These are phyloP conservation scores for Diaporthe ampelina DNA, from an alignment of 2,329 filamentous ascomycete genomes.

Conservation along the genomic window DNA sequence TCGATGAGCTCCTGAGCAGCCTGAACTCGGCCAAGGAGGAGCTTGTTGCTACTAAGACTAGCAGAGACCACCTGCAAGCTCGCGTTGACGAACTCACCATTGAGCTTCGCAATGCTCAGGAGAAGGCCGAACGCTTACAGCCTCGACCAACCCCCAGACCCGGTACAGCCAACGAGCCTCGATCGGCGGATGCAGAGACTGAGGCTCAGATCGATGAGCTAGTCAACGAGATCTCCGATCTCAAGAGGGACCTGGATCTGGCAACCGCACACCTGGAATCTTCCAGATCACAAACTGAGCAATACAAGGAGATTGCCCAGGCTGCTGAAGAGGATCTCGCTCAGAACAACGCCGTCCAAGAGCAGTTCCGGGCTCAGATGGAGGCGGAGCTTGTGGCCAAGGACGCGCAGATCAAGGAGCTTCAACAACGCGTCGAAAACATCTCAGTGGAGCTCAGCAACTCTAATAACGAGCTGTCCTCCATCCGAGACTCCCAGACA, in stretches of 20 bases:
- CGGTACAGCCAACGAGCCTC: slow-evolving; percentile 57
- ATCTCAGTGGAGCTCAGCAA: slow-evolving; percentile 84
- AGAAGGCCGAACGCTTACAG: slow-evolving; percentile 85
- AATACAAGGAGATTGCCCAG: slow-evolving; percentile 91
- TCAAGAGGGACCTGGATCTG: slow-evolving; percentile 89
- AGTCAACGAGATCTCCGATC: slow-evolving; percentile 84
- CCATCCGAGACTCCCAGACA: slow-evolving; percentile 83
- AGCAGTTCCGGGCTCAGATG: slow-evolving; percentile 90
- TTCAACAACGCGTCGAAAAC: slow-evolving; percentile 87
- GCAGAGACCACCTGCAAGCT: slow-evolving; percentile 88
- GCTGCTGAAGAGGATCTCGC: slow-evolving; percentile 88
- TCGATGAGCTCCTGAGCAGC: slow-evolving; percentile 89
- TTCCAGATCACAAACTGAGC: slow-evolving; percentile 84
- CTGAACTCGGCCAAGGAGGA: slow-evolving; percentile 88
- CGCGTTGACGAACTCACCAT: slow-evolving; percentile 91
- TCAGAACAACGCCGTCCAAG: slow-evolving; percentile 82
- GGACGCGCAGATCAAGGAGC: slow-evolving; percentile 82
- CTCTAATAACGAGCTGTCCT: slow-evolving; percentile 86
- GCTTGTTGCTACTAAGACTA: slow-evolving; percentile 87
- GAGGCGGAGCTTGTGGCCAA: slow-evolving; percentile 82
- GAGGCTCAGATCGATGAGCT: slow-evolving; percentile 82
- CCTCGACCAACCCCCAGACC: slow-evolving; percentile 79
- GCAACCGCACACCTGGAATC: slow-evolving; percentile 85
- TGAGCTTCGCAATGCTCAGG: slow-evolving; percentile 89
- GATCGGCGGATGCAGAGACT: slow-evolving; percentile 56